Percentiles rank a stretch among this genome's conserved stretches.
phyloP scores from a whole-genome alignment of 345 rosid species.

The Dimocarpus longan region DNA sequence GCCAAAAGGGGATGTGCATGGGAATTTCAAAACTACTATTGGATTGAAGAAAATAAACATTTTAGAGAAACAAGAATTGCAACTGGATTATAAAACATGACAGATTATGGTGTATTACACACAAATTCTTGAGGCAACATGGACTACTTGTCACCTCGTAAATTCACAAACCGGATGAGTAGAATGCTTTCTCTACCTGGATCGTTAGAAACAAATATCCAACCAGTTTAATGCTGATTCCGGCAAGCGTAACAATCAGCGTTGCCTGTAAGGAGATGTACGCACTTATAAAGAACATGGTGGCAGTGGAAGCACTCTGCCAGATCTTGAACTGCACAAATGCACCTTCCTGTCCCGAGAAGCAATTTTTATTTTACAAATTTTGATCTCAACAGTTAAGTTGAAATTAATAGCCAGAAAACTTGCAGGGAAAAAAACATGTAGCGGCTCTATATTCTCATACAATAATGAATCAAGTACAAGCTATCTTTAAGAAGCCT shows the following conservation, averaged over 20 bases:
- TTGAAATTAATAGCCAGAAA: not conserved
- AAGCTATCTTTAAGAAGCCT: not conserved
- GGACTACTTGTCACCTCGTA: not conserved
- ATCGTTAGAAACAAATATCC: conserved; percentile 58
- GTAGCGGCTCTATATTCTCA: not conserved
- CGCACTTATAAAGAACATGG: conserved; percentile 73
- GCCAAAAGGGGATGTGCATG: too few relatives aligned
- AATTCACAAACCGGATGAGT: conserved; percentile 26
- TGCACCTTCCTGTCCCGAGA: conserved; percentile 77
- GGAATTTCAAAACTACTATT: too few relatives aligned
- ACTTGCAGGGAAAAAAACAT: not conserved
- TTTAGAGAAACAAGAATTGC: too few relatives aligned
- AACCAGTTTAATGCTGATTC: conserved; percentile 39
- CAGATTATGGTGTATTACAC: too few relatives aligned
- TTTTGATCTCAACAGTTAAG: not conserved
- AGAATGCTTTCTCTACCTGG: conserved; percentile 61
- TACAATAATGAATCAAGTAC: not conserved
- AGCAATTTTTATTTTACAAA: not conserved
- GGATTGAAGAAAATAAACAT: too few relatives aligned
- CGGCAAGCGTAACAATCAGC: conserved; percentile 56
- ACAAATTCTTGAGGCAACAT: not conserved
- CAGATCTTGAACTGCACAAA: conserved; percentile 93
- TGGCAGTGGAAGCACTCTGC: conserved; percentile 83
- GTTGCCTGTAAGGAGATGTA: conserved; percentile 69
- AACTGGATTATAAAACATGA: too few relatives aligned